phyloP scores from a whole-genome alignment of 108 stramenopile genomes.

The Skeletonema tropicum region DNA sequence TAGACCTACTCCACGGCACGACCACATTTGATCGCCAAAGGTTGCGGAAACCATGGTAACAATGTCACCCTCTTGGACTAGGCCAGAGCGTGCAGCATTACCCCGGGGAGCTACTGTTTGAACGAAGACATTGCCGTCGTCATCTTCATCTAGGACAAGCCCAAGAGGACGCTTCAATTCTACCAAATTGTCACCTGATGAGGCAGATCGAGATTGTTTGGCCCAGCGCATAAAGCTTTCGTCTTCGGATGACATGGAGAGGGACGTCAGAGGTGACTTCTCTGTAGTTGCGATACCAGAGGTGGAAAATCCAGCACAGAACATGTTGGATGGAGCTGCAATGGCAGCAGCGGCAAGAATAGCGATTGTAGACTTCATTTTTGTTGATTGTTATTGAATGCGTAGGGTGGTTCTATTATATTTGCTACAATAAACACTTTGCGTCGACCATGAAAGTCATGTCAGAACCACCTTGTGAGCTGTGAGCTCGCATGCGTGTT shows the following conservation, averaged over 20 bases:
- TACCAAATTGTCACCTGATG: slow-evolving; percentile 82
- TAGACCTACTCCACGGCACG: slow-evolving; percentile 88
- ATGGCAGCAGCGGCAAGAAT: slow-evolving; percentile 33
- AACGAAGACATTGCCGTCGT: slow-evolving; percentile 86
- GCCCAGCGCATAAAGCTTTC: slow-evolving; percentile 75
- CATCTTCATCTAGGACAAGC: slow-evolving; percentile 91
- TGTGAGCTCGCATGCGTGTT: not conserved
- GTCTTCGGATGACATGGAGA: slow-evolving; percentile 49
- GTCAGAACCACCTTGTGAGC: no score
- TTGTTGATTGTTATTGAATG: slow-evolving; percentile 3
- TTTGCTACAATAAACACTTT: no score
- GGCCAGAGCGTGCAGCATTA: slow-evolving; percentile 91
- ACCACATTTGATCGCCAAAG: slow-evolving; percentile 97
- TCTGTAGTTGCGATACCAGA: not conserved
- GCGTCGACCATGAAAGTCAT: no score
- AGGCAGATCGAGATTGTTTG: slow-evolving; percentile 63
- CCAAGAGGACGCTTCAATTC: slow-evolving; percentile 92
- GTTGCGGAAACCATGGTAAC: slow-evolving; percentile 95
- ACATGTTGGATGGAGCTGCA: slow-evolving; percentile 14
- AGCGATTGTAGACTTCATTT: slow-evolving; percentile 39
- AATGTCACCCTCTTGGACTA: slow-evolving; percentile 88
- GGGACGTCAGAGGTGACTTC: slow-evolving; percentile 1
- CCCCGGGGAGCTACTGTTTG: slow-evolving; percentile 89
- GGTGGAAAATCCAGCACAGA: slow-evolving; percentile 11
- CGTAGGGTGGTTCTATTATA: no score